These are phyloP conservation scores for Aegilops bicornis DNA, from an alignment of 176 grass and related monocot species.

Conservation along the genomic window DNA sequence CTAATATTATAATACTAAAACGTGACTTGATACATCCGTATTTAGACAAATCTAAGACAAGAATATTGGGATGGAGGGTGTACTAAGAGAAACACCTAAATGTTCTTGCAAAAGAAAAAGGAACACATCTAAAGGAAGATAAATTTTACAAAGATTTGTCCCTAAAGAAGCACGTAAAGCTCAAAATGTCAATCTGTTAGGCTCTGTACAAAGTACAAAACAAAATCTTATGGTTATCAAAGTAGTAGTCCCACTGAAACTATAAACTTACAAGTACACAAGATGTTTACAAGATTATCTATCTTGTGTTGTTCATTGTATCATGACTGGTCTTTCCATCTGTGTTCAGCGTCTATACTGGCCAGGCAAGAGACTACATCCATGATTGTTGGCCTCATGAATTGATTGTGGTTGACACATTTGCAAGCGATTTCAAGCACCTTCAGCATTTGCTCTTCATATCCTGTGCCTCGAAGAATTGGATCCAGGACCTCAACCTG, in stretches of 20 bases:
- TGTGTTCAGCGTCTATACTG: background rate
- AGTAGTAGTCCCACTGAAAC: background rate
- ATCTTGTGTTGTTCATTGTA: too few relatives aligned
- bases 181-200: background rate
- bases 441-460: constrained; percentile 54
- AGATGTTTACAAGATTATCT: background rate
- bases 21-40: too few relatives aligned
- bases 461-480: constrained; percentile 4
- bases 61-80: too few relatives aligned
- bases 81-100: background rate
- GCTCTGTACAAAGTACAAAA: background rate
- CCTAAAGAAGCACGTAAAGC: background rate
- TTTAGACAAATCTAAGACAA: too few relatives aligned
- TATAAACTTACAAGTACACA: background rate
- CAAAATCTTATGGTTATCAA: background rate
- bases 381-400: constrained; percentile 43
- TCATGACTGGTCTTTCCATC: too few relatives aligned
- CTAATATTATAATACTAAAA: too few relatives aligned
- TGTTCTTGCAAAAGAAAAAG: background rate
- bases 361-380: constrained; percentile 44
- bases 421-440: constrained; percentile 51
- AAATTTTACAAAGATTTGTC: background rate
- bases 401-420: constrained; percentile 43
- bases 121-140: background rate
- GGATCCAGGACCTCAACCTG: constrained; percentile 51